Base-by-base conservation (phyloP, 331 rosid species). In the Pyrus hybrid region DNA sequence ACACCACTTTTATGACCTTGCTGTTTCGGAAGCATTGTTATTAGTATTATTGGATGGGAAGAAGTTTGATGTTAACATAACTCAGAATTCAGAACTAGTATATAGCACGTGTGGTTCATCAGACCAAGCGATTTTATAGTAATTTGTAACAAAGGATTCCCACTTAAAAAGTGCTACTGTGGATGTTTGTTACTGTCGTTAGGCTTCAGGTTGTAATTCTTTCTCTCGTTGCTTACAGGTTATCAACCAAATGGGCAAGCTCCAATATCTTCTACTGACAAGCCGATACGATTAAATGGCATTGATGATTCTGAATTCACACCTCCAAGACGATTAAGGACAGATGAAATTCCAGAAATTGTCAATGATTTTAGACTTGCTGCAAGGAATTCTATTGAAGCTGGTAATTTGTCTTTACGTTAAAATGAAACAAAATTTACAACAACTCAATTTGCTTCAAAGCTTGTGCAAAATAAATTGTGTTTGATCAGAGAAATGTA, bases 361-460 rank as follows among this genome's bases (percentile, higher is more conserved):
- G 13, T 37, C 13, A 37, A 37, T 37, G 45, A 37, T 37, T 37
- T 37, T 37, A 37, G 45, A 37, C 45, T 37, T 37, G 45, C 45
- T 37, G 45, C 45, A 37, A 37, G n/a, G 37, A 80, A 80, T 56
- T 77, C 77, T 7, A 76, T 80, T 16, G 84, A 80, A 76, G 84
- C 84, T 26, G 84, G 84, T 80, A 29, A 37, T 4, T 16, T n/a
- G 4, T 33, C 25, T 61, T 13, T 13, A 13, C 5, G 32, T 26
- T 61, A 25, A 26, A 11, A 23, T 61, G 66, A 61, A 25, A 25
- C 11, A 23, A 2, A 61, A 23, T 61, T 61, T 25, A 13, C 11
- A 14, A n/a, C 9, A 22, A 14, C 45, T 35, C 10, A 33, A 63
- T 63, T 63, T 29, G 12, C 8, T 57, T 57, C 63, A 57, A 13